phyloP scores from a whole-genome alignment of 148 eudicot species.

The Limonium bicolor region DNA sequence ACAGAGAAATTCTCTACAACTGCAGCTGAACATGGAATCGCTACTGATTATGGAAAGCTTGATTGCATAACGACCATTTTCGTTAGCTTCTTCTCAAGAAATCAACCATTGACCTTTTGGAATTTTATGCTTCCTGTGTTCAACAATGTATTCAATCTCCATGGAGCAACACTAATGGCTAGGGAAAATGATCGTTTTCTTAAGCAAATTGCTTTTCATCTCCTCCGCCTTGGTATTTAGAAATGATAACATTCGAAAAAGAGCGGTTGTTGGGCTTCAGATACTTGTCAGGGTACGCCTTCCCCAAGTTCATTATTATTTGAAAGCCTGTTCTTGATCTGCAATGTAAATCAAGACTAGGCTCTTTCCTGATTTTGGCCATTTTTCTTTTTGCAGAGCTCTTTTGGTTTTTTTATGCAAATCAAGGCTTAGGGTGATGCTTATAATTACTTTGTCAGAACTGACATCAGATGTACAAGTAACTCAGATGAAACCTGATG shows the following conservation, averaged over 20 bases:
- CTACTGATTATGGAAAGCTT: conserved; percentile 94
- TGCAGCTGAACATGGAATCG: conserved; percentile 68
- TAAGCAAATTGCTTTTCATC: conserved; percentile 97
- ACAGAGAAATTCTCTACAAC: conserved; percentile 73
- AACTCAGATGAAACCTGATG: conserved; percentile 95
- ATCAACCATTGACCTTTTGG: conserved; percentile 82
- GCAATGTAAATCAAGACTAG: too few relatives aligned
- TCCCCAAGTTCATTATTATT: conserved; percentile 1
- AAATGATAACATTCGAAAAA: conserved; percentile 69
- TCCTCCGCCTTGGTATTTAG: conserved; percentile 94
- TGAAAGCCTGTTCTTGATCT: neutral
- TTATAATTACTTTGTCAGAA: conserved; percentile 94
- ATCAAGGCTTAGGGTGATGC: conserved; percentile 81
- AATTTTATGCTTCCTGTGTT: conserved; percentile 77
- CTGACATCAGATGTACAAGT: conserved; percentile 98
- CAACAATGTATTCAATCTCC: conserved; percentile 61
- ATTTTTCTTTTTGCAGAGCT: conserved; percentile 53
- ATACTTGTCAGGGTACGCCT: conserved; percentile 84
- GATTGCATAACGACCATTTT: conserved; percentile 93
- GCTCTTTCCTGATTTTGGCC: too few relatives aligned
- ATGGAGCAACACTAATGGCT: conserved; percentile 87
- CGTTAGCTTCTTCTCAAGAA: conserved; percentile 78
- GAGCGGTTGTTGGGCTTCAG: conserved; percentile 90
- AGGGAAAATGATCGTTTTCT: conserved; percentile 97
- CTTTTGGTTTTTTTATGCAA: conserved; percentile 70